Evolutionary conservation across 768 basidiomycete species (phyloP).

Genomic region (Amanita pseudoporphyria): DNA sequence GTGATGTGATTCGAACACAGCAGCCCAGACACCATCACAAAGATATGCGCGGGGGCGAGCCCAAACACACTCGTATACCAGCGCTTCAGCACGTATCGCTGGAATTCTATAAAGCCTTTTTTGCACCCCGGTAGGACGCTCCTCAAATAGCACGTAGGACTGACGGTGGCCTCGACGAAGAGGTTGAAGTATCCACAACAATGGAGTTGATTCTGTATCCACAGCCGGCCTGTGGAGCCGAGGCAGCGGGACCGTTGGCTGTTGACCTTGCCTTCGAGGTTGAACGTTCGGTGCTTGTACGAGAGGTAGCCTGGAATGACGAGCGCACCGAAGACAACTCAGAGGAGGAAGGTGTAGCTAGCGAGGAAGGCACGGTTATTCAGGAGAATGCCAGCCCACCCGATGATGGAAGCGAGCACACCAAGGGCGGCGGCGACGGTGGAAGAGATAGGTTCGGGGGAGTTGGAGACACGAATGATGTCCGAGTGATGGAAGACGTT

Average conservation of each 20-base stretch:
- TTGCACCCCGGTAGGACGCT: constrained; percentile 70
- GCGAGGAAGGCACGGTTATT: constrained; percentile 84
- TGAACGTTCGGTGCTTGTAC: constrained; percentile 49
- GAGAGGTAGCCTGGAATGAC: constrained; percentile 73
- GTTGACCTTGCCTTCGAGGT: constrained; percentile 73
- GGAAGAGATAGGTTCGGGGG: constrained; percentile 55
- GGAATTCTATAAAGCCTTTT: constrained; percentile 44
- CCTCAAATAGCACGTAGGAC: constrained; percentile 64
- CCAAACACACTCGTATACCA: constrained; percentile 63
- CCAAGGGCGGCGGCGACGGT: constrained; percentile 55
- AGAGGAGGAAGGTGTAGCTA: constrained; percentile 65
- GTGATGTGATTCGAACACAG: constrained; percentile 78
- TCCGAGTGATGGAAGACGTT: constrained; percentile 61
- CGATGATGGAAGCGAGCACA: constrained; percentile 58
- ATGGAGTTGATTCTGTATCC: constrained; percentile 61
- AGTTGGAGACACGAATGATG: constrained; percentile 61
- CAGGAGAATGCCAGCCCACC: constrained; percentile 75
- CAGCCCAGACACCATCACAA: constrained; percentile 51
- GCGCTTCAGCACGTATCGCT: constrained; percentile 39
- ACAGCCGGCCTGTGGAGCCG: constrained; percentile 46
- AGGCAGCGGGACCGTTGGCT: constrained; percentile 58
- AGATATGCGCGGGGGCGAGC: constrained; percentile 58
- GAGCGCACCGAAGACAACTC: constrained; percentile 66
- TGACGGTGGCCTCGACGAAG: constrained; percentile 69
- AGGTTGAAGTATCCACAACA: constrained; percentile 81